phyloP scores from a whole-genome alignment of 192 early-diverging fungal genomes.

The Spizellomyces sp. region DNA sequence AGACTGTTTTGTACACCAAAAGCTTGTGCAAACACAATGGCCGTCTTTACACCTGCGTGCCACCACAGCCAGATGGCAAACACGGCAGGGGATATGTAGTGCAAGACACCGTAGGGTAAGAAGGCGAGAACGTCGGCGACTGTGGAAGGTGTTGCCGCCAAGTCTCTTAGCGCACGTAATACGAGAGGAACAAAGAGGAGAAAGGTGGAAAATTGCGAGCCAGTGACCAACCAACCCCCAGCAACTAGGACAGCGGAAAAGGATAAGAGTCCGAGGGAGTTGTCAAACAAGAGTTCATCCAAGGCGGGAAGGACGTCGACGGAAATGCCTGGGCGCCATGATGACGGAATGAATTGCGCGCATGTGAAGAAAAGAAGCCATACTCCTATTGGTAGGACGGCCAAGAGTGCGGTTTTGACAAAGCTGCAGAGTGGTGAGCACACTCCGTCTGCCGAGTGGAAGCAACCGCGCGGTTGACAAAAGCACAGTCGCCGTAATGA shows the following conservation, averaged over 20 bases:
- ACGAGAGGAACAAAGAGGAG: constrained; percentile 33
- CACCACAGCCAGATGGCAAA: constrained; percentile 50
- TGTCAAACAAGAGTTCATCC: constrained; percentile 70
- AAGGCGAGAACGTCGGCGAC: constrained; percentile 67
- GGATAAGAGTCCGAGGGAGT: constrained; percentile 41
- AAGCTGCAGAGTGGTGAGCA: constrained; percentile 31
- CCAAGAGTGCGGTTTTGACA: constrained; percentile 14
- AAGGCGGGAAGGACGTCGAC: constrained; percentile 66
- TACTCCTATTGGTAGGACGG: constrained; percentile 27
- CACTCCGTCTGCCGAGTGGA: neutral
- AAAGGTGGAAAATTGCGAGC: constrained; percentile 10
- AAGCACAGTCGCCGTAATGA: constrained; percentile 15
- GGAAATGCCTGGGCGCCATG: constrained; percentile 60
- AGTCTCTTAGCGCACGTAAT: constrained; percentile 47
- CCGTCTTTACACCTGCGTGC: constrained; percentile 53
- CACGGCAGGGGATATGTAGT: constrained; percentile 68
- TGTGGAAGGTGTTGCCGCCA: constrained; percentile 56
- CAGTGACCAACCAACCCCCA: constrained; percentile 18
- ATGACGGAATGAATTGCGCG: constrained; percentile 37
- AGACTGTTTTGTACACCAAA: constrained; percentile 73
- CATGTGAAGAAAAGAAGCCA: constrained; percentile 35
- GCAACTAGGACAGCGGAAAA: constrained; percentile 24
- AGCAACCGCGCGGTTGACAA: constrained; percentile 1
- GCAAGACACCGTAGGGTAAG: constrained; percentile 75
- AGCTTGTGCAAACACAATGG: constrained; percentile 55